A percentile compares a stretch with the other conserved stretches of the same genome.
Conservation (phyloP, 108 stramenopile species). For the Thalassiosira profunda region DNA sequence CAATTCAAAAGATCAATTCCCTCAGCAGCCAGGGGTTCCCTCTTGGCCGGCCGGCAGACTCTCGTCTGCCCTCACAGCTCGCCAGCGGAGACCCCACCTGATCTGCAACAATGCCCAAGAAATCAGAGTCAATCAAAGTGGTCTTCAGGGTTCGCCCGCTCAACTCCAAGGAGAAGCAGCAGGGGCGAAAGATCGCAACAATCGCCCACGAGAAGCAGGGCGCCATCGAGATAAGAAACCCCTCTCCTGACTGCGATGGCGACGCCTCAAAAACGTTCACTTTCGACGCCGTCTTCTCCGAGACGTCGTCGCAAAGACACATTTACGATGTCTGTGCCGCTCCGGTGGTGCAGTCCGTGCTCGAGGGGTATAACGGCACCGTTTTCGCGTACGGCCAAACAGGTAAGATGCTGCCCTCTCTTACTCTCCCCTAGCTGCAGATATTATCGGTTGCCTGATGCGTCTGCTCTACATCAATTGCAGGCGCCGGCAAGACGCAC, state of each 20-base stretch:
- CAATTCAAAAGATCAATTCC: too few relatives aligned
- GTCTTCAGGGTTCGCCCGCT: slow-evolving; percentile 97
- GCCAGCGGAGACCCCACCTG: too few relatives aligned
- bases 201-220: slow-evolving; percentile 65
- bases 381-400: slow-evolving; percentile 99
- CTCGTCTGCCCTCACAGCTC: too few relatives aligned
- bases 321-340: slow-evolving; percentile 95
- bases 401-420: slow-evolving; percentile 20
- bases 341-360: slow-evolving; percentile 92
- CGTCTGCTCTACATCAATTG: background rate
- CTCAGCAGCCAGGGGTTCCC: too few relatives aligned
- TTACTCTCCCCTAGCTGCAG: background rate
- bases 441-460: too few relatives aligned
- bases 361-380: slow-evolving; percentile 98
- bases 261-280: slow-evolving; percentile 86
- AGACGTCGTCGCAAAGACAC: slow-evolving; percentile 78
- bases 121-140: slow-evolving; percentile 88
- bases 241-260: slow-evolving; percentile 47
- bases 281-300: slow-evolving; percentile 95
- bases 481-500: slow-evolving; percentile 68
- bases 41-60: too few relatives aligned
- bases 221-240: slow-evolving; percentile 74
- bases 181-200: slow-evolving; percentile 70
- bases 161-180: slow-evolving; percentile 91
- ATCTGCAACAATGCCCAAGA: slow-evolving; percentile 30